phyloP scores from a whole-genome alignment of 78 protist species.

The Dictyostelium intermedium region DNA sequence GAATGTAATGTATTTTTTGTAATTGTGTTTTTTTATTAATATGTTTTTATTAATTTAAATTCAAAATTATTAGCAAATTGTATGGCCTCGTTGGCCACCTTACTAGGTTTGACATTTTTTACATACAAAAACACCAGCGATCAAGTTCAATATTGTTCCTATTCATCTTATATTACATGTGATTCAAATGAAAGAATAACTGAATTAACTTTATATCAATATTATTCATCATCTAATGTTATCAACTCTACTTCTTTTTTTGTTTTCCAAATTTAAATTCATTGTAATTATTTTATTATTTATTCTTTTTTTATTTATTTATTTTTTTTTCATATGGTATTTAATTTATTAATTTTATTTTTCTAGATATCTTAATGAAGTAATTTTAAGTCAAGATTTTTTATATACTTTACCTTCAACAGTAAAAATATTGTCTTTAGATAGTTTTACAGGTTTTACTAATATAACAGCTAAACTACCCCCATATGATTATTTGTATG shows the following conservation, averaged over 20 bases:
- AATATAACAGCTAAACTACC: background rate
- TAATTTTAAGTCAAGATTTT: background rate
- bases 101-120: background rate
- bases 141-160: background rate
- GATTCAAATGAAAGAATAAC: background rate
- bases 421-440: background rate
- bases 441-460: background rate
- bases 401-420: background rate
- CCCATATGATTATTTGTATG: background rate
- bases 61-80: background rate
- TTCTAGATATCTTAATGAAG: background rate
- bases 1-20: background rate
- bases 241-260: background rate
- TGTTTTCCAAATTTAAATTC: background rate
- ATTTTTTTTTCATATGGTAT: no score
- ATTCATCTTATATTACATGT: background rate
- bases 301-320: no score
- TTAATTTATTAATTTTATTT: no score
- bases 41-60: no score
- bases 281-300: background rate
- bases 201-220: background rate
- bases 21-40: no score
- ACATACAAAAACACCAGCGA: background rate
- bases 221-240: no score
- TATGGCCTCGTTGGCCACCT: background rate